Conservation (phyloP, 2,329 filamentous ascomycete species). For the Colletotrichum liaoningense region DNA sequence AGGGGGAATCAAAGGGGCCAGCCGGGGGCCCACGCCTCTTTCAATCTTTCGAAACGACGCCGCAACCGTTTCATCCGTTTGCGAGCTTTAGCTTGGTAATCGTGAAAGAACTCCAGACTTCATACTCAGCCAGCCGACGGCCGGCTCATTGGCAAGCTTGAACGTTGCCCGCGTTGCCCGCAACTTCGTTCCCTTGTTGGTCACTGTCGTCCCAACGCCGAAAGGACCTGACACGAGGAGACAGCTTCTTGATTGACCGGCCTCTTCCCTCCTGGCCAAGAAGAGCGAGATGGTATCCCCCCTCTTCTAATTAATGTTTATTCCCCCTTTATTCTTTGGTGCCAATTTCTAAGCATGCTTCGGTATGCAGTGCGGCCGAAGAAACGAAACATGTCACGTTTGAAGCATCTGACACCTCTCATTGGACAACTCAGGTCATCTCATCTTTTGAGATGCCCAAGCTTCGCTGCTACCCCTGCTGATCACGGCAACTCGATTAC, state of each 20-base stretch:
- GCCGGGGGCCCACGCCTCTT: not conserved
- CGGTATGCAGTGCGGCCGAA: constrained; percentile 29
- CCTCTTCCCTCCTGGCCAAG: not conserved
- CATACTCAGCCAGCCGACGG: not conserved
- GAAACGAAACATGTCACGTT: constrained; percentile 35
- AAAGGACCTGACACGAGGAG: not conserved
- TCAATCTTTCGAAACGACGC: constrained; percentile 21
- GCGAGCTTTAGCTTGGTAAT: not conserved
- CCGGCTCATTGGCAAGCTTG: not conserved
- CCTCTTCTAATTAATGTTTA: not conserved
- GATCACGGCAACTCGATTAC: not conserved
- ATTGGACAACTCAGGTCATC: constrained; percentile 29
- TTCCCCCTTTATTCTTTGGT: not conserved
- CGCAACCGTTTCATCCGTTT: constrained; percentile 27
- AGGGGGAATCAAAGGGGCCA: not conserved
- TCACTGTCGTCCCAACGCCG: constrained; percentile 6
- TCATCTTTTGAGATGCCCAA: constrained; percentile 8
- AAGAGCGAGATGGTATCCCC: not conserved
- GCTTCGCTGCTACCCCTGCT: constrained; percentile 23
- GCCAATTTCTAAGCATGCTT: constrained; percentile 24
- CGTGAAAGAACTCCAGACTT: not conserved
- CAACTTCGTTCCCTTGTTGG: not conserved
- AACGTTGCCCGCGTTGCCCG: not conserved
- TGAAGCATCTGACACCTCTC: not conserved
- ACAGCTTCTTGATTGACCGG: not conserved